Base-by-base conservation (phyloP, 306 rosid species). In the Crotalaria pallida region DNA sequence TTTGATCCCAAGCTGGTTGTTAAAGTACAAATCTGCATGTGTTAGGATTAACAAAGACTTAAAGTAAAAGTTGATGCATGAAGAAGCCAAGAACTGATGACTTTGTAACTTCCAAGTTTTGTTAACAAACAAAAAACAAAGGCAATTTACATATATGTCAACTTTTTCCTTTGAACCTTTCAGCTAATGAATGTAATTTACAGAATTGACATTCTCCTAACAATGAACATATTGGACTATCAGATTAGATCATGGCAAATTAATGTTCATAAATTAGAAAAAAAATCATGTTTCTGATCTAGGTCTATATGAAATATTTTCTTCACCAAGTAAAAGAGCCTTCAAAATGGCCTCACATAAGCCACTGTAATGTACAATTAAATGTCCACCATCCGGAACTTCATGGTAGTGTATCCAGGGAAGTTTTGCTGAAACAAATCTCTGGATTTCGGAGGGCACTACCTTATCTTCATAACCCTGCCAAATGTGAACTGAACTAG, bases 391-490 rank as follows among this genome's bases (percentile, higher is more conserved):
- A 62, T 93, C 90, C 43, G 84, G 78, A 78, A 93, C 96, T 78
- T 93, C 98, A 78, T 93, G 94, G 47, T 93, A 93, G 56, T 63
- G 74, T 27, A 90, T 85, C 98, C 98, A 93, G 0, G 92, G 96
- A n/a, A 93, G 83, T 85, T 84, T 87, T 69, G 62, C 74, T 34
- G 92, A 70, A 58, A 93, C 70, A 70, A 77, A 87, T 79, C 96
- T 90, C 49, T 93, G 98, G 45, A 90, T 82, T 72, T 88, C 66
- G 63, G 84, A 78, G 36, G 98, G 97, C 76, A 93, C 98, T 15
- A 93, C 94, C 77, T 88, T 90, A 55, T 93, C 98, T 72, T 93
- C 98, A 29, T 74, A 88, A 6, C 98, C 98, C 59, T 93, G 98
- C 97, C 97, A 93, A 45, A 93, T 87, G 79, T 93, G 98, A 40